Evolutionary conservation across 2,329 filamentous ascomycete genomes (phyloP).

Genomic region (Aspergillus sergii): DNA sequence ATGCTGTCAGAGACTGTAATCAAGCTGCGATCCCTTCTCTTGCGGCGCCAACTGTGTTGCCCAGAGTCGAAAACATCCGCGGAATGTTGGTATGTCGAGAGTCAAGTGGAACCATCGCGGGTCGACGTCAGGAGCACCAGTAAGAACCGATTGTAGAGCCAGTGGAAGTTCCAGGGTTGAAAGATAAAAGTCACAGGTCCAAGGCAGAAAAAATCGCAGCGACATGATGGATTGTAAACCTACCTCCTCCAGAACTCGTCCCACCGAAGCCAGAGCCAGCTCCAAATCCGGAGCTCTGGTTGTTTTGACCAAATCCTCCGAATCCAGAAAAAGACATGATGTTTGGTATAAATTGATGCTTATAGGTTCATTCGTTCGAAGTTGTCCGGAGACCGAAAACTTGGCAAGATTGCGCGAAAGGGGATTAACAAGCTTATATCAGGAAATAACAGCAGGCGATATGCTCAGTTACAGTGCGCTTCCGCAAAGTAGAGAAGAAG

Average conservation of each 20-base stretch:
- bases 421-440: not conserved
- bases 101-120: constrained; percentile 28
- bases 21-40: constrained; percentile 36
- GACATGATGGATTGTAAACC: constrained; percentile 26
- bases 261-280: constrained; percentile 39
- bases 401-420: not conserved
- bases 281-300: constrained; percentile 48
- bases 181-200: not conserved
- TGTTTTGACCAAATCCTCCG: constrained; percentile 64
- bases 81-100: constrained; percentile 21
- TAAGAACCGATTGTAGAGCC: constrained; percentile 17
- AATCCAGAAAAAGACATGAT: constrained; percentile 50
- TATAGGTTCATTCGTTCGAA: constrained; percentile 35
- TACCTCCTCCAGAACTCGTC: constrained; percentile 40
- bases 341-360: constrained; percentile 24
- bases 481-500: not conserved
- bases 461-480: constrained; percentile 8
- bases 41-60: constrained; percentile 29
- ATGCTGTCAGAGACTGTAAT: constrained; percentile 43
- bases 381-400: constrained; percentile 10
- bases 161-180: constrained; percentile 8
- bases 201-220: constrained; percentile 9
- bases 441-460: constrained; percentile 5
- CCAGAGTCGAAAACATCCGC: constrained; percentile 31
- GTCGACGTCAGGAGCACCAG: constrained; percentile 35